Evolutionary conservation across 495 filamentous ascomycete genomes (phyloP).

Genomic region (Neurospora sublineolata): DNA sequence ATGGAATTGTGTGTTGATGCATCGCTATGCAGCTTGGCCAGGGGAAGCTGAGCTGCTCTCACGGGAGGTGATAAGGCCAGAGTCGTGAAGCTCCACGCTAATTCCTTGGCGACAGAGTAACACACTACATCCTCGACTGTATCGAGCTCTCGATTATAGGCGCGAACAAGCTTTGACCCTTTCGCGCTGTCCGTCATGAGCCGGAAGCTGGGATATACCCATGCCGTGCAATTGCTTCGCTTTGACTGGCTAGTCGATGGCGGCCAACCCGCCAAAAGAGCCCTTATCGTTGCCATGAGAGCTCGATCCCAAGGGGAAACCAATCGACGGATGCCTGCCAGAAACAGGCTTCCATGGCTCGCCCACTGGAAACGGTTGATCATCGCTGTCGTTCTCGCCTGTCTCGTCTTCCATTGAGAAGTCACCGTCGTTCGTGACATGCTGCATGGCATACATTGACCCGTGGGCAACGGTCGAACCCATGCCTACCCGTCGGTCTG

Average conservation of each 20-base stretch:
- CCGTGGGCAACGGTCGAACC: neutral
- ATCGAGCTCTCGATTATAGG: conserved; percentile 2
- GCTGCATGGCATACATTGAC: neutral
- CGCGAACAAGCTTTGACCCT: conserved; percentile 18
- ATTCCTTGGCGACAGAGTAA: neutral
- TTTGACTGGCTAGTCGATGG: conserved; percentile 5
- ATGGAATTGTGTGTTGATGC: neutral
- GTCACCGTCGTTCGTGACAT: neutral
- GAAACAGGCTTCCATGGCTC: neutral
- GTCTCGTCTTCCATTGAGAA: neutral
- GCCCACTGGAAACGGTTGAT: neutral
- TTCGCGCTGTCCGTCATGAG: conserved; percentile 12
- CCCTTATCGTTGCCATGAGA: neutral
- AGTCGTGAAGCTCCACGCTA: neutral
- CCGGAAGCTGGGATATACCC: conserved; percentile 10
- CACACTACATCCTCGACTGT: neutral
- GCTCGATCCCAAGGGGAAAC: neutral
- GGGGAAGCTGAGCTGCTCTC: neutral
- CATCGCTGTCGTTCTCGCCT: neutral
- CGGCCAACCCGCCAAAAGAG: neutral
- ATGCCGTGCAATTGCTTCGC: conserved; percentile 9
- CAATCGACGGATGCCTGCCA: neutral
- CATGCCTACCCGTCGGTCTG: neutral
- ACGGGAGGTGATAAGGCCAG: neutral
- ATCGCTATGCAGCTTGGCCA: neutral